phyloP scores from a whole-genome alignment of 352 stramenopile species.

The Phytopythium ostracodes region DNA sequence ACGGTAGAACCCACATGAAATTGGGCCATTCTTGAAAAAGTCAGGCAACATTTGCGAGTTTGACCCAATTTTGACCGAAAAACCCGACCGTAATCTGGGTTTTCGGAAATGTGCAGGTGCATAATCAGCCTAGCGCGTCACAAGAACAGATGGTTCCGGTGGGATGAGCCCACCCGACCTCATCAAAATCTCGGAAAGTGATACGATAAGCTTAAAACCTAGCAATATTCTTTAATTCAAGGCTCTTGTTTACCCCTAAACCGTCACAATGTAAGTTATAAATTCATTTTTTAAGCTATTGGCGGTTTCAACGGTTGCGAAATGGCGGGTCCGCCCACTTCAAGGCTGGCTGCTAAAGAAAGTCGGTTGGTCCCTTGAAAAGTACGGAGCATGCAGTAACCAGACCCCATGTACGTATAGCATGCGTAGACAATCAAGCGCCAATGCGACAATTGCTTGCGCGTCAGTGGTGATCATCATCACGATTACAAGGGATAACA shows the following conservation, averaged over 20 bases:
- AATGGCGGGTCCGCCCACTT: constrained; percentile 1
- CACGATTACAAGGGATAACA: not conserved
- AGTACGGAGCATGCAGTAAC: too few species aligned
- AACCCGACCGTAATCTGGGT: not conserved
- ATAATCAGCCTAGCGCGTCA: constrained; percentile 2
- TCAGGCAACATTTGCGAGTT: too few species aligned
- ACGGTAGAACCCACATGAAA: not conserved
- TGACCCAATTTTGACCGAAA: too few species aligned
- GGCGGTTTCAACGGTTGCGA: not conserved
- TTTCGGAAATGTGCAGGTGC: constrained; percentile 7
- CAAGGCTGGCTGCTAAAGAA: not conserved
- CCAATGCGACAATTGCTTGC: not conserved
- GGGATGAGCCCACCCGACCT: constrained; percentile 3
- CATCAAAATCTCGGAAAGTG: not conserved
- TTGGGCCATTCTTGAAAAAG: too few species aligned
- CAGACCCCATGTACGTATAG: too few species aligned
- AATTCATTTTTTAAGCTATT: too few species aligned
- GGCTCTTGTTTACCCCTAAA: too few species aligned
- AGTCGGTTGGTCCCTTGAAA: too few species aligned
- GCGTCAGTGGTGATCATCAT: not conserved
- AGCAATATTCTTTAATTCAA: not conserved
- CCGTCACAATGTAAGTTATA: too few species aligned
- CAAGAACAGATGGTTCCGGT: not conserved
- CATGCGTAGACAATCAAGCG: not conserved
- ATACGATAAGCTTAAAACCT: not conserved